Evolutionary conservation across 495 filamentous ascomycete genomes (phyloP).

Genomic region (Darksidea phi): DNA sequence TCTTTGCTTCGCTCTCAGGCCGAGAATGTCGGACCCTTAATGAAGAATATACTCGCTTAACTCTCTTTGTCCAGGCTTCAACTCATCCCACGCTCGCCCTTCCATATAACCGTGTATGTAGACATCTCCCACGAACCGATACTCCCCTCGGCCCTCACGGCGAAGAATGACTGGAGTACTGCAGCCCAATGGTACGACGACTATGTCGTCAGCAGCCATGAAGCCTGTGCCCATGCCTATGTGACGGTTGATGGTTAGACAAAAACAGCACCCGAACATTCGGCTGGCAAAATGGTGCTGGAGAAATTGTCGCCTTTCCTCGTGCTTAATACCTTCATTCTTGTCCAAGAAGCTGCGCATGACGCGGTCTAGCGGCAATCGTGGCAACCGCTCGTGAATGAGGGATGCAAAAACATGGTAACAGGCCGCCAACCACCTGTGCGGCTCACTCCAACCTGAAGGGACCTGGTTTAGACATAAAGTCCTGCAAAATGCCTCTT

Average conservation of each 20-base stretch:
- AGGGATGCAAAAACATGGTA: slow-evolving; percentile 38
- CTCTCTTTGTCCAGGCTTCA: no score
- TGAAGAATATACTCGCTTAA: no score
- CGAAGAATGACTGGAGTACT: slow-evolving; percentile 38
- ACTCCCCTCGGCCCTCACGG: slow-evolving; percentile 22
- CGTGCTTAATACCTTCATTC: background rate
- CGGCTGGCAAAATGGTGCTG: slow-evolving; percentile 10
- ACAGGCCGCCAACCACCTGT: slow-evolving; percentile 26
- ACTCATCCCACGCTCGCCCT: slow-evolving; percentile 32
- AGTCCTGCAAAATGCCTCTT: slow-evolving; percentile 38
- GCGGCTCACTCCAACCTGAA: background rate
- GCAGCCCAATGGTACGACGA: slow-evolving; percentile 40
- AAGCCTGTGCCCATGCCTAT: slow-evolving; percentile 38
- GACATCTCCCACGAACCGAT: slow-evolving; percentile 38
- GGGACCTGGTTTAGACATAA: slow-evolving; percentile 35
- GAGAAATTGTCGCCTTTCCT: slow-evolving; percentile 6
- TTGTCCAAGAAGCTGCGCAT: slow-evolving; percentile 20
- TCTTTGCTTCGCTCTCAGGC: no score
- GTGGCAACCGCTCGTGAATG: slow-evolving; percentile 31
- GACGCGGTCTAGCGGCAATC: slow-evolving; percentile 28
- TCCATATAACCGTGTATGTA: slow-evolving; percentile 40
- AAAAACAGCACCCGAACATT: slow-evolving; percentile 24
- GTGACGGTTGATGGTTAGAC: slow-evolving; percentile 8
- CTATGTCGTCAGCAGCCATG: slow-evolving; percentile 32
- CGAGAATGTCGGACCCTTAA: no score